Percentiles rank a stretch among this genome's conserved stretches.
Evolutionary conservation across 169 alveolate species (phyloP).

Genomic region (Plasmodium gonderi): DNA sequence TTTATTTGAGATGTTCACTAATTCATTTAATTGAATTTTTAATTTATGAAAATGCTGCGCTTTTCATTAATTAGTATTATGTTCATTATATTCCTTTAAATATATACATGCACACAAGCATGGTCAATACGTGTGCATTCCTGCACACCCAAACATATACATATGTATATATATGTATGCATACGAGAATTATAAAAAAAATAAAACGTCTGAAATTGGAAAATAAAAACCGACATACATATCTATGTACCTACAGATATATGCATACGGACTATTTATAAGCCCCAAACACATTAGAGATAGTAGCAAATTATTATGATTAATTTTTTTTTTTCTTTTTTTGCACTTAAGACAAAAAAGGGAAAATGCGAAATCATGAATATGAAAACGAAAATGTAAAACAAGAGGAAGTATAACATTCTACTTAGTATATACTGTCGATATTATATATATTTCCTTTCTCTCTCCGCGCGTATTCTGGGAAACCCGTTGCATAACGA

Average conservation of each 20-base stretch:
- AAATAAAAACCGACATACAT: not conserved
- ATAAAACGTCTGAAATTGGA: not conserved
- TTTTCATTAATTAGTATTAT: not conserved
- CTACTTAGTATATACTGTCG: not conserved
- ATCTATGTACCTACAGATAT: not conserved
- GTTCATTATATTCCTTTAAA: not conserved
- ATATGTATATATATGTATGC: not conserved
- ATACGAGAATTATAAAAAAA: not conserved
- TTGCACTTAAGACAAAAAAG: not conserved
- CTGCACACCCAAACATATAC: not conserved
- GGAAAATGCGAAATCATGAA: not conserved
- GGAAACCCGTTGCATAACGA: not conserved
- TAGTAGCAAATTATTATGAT: conserved; percentile 2
- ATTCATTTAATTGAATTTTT: not conserved
- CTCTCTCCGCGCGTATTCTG: not conserved
- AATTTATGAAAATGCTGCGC: not conserved
- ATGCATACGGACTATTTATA: not conserved
- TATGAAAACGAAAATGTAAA: not conserved
- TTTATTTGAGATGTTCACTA: too few relatives aligned
- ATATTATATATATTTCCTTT: not conserved
- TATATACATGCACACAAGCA: not conserved
- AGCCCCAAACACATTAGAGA: not conserved
- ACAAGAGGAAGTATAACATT: not conserved
- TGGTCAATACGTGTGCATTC: too few relatives aligned
- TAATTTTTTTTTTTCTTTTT: not conserved